Conservation (phyloP, 306 rosid genomes). For the Clitoria ternatea region DNA sequence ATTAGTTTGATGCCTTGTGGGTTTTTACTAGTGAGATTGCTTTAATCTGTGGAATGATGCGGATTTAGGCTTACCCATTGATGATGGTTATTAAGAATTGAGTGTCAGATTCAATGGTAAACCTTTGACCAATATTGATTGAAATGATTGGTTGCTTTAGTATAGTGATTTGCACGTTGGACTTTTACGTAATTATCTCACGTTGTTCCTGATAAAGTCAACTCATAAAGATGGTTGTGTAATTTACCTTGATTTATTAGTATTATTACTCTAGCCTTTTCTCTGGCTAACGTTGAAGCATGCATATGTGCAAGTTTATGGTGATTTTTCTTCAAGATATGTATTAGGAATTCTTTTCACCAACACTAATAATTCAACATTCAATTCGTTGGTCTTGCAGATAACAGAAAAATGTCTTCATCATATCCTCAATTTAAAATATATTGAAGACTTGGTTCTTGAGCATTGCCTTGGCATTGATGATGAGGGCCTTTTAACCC, state of each 20-base stretch:
- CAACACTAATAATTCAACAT: not conserved
- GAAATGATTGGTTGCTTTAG: not conserved
- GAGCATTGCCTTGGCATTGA: conserved; percentile 79
- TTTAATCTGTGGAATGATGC: not conserved
- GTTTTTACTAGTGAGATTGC: not conserved
- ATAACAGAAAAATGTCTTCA: conserved; percentile 66
- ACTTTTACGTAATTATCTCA: not conserved
- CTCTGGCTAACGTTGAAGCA: not conserved
- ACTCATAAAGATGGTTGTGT: not conserved
- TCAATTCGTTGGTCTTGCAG: conserved; percentile 36
- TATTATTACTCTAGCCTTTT: not conserved
- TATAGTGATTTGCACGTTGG: not conserved
- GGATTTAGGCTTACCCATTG: not conserved
- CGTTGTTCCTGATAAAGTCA: not conserved
- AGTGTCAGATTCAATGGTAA: not conserved
- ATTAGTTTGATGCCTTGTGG: not conserved
- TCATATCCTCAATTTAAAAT: conserved; percentile 44
- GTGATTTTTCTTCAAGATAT: not conserved
- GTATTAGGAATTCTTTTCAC: not conserved
- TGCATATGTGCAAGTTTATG: not conserved
- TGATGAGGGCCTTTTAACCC: conserved; percentile 51
- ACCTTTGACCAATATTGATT: not conserved
- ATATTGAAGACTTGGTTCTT: conserved; percentile 69
- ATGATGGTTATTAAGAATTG: not conserved
- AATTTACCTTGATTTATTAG: not conserved